These are phyloP conservation scores for Populus trichocarpa DNA, from an alignment of 441 rosid genomes.

Conservation along the genomic window DNA sequence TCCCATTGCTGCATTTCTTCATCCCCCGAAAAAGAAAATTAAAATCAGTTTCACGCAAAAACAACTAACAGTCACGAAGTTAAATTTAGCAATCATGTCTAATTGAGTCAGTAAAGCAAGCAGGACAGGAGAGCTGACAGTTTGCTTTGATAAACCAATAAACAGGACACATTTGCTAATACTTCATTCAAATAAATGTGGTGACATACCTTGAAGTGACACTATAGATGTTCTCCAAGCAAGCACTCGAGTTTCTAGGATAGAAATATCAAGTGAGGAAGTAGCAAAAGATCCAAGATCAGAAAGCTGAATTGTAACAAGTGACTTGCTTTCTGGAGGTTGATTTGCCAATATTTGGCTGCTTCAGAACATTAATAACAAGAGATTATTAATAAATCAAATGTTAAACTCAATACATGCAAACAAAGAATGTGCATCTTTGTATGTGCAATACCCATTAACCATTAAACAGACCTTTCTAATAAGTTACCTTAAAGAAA, in stretches of 20 bases:
- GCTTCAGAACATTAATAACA: constrained; percentile 41
- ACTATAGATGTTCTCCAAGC: constrained; percentile 89
- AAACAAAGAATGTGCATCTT: constrained; percentile 6
- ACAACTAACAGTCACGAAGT: not conserved
- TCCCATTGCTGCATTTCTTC: not conserved
- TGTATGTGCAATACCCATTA: not conserved
- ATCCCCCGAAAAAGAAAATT: not conserved
- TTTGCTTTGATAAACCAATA: not conserved
- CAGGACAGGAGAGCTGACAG: not conserved
- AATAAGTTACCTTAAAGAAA: constrained; percentile 60
- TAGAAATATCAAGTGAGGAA: constrained; percentile 56
- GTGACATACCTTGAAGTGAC: constrained; percentile 67
- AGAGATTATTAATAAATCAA: constrained; percentile 27
- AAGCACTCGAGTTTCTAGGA: constrained; percentile 54
- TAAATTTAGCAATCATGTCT: not conserved
- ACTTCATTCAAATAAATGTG: not conserved
- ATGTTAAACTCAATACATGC: constrained; percentile 1
- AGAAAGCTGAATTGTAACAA: constrained; percentile 71
- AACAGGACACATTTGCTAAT: not conserved
- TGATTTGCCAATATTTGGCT: constrained; percentile 41
- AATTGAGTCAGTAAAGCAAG: not conserved
- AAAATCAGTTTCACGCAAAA: not conserved
- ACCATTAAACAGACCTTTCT: constrained; percentile 4
- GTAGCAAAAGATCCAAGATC: constrained; percentile 55
- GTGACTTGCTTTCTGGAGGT: constrained; percentile 44